Percentiles rank a stretch among this genome's conserved stretches.
phyloP scores from a whole-genome alignment of 2,329 filamentous ascomycete species.

The Cyphellophora attinorum region DNA sequence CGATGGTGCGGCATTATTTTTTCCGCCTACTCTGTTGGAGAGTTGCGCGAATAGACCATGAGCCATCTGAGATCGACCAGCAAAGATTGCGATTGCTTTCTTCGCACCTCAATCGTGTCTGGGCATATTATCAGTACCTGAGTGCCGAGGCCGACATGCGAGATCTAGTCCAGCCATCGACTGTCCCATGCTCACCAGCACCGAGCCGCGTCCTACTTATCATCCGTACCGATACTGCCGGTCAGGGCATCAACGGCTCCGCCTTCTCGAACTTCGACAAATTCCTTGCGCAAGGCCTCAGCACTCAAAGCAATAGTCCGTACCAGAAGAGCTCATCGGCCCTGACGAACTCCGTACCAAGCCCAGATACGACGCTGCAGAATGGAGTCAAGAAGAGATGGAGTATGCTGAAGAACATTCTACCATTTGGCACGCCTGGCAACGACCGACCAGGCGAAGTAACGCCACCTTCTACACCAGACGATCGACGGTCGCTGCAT shows the following conservation, averaged over 20 bases:
- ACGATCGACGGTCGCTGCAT: conserved; percentile 18
- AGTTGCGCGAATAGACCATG: conserved; percentile 65
- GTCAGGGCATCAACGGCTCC: conserved; percentile 39
- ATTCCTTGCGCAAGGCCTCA: conserved; percentile 33
- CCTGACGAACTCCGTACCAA: conserved; percentile 21
- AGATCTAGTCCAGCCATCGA: conserved; percentile 54
- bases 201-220: conserved; percentile 82
- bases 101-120: conserved; percentile 59
- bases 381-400: conserved; percentile 34
- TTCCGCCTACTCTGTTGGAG: conserved; percentile 88
- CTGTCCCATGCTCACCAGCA: conserved; percentile 73
- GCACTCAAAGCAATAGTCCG: conserved; percentile 21
- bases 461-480: conserved; percentile 27
- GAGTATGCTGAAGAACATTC: conserved; percentile 40
- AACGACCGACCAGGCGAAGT: conserved; percentile 35
- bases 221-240: conserved; percentile 65
- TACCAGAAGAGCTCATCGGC: conserved; percentile 27
- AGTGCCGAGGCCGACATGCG: conserved; percentile 55
- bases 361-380: conserved; percentile 15
- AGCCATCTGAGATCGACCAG: conserved; percentile 55
- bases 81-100: conserved; percentile 61
- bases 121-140: conserved; percentile 71
- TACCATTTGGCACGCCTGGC: conserved; percentile 33
- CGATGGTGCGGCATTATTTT: conserved; percentile 88
- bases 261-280: conserved; percentile 57